Percentiles rank a stretch among this genome's conserved stretches.
Evolutionary conservation across 495 filamentous ascomycete genomes (phyloP).

Genomic region (Xanthoparmelia taractica): DNA sequence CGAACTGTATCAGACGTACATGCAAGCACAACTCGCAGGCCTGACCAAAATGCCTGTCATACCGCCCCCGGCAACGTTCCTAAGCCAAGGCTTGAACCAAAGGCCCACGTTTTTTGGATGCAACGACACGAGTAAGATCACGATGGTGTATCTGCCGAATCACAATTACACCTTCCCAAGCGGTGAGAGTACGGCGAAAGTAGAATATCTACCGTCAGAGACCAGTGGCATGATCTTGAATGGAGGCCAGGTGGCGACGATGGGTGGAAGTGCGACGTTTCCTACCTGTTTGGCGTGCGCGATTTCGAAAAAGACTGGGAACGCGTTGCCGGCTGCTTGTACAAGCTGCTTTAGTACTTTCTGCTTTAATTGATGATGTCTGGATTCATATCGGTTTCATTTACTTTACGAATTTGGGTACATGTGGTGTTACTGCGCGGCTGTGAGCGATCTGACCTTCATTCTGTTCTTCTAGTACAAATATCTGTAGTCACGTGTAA

Average conservation of each 20-base stretch:
- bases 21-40: constrained; percentile 29
- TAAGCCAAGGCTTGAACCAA: constrained; percentile 35
- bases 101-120: constrained; percentile 43
- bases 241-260: constrained; percentile 33
- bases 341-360: constrained; percentile 36
- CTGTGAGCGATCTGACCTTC: too few species aligned
- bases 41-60: constrained; percentile 37
- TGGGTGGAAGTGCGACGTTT: constrained; percentile 29
- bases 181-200: constrained; percentile 29
- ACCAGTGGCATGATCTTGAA: constrained; percentile 38
- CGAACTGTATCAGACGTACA: constrained; percentile 36
- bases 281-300: constrained; percentile 38
- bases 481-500: too few species aligned
- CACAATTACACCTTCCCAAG: constrained; percentile 31
- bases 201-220: constrained; percentile 33
- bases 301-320: constrained; percentile 34
- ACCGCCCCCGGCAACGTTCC: constrained; percentile 31
- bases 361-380: constrained; percentile 23
- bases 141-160: constrained; percentile 42
- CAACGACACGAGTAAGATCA: constrained; percentile 28
- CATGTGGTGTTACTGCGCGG: neutral
- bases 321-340: constrained; percentile 29
- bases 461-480: too few species aligned
- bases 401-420: neutral
- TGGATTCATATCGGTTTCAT: neutral